phyloP scores from a whole-genome alignment of 805 yeast species.

The Metschnikowia colocasiae region DNA sequence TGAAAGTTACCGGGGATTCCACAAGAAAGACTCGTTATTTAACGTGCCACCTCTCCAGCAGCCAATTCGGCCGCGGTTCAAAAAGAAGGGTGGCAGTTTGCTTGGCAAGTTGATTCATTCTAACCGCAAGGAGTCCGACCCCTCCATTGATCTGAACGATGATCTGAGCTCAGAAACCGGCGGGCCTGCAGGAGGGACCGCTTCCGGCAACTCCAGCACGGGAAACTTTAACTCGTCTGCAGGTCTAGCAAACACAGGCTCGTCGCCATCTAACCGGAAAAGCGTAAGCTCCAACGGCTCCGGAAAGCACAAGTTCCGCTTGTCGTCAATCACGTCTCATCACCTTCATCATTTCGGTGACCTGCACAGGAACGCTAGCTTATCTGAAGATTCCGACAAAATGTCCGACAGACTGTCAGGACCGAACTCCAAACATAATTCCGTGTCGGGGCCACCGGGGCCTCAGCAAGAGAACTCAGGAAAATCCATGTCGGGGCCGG shows the following conservation, averaged over 20 bases:
- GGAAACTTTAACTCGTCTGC: constrained; percentile 14
- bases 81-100: constrained; percentile 35
- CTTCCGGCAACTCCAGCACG: constrained; percentile 17
- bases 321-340: constrained; percentile 34
- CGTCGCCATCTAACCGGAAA: constrained; percentile 6
- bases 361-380: constrained; percentile 14
- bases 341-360: constrained; percentile 12
- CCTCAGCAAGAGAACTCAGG: constrained; percentile 2
- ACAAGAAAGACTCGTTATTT: constrained; percentile 25
- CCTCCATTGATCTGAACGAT: constrained; percentile 9
- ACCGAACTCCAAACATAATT: constrained; percentile 11
- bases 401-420: constrained; percentile 13
- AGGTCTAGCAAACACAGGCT: background rate
- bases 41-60: constrained; percentile 45
- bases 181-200: background rate
- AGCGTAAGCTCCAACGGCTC: constrained; percentile 15
- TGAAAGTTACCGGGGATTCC: constrained; percentile 40
- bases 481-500: background rate
- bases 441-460: constrained; percentile 14
- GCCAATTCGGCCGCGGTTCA: constrained; percentile 48
- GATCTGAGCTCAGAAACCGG: constrained; percentile 2
- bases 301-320: constrained; percentile 34
- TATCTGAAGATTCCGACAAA: constrained; percentile 14
- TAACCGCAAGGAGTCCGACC: constrained; percentile 30
- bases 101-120: constrained; percentile 39